Base-by-base conservation (phyloP, 768 basidiomycete species). In the Boletus rufocinnamomeus region DNA sequence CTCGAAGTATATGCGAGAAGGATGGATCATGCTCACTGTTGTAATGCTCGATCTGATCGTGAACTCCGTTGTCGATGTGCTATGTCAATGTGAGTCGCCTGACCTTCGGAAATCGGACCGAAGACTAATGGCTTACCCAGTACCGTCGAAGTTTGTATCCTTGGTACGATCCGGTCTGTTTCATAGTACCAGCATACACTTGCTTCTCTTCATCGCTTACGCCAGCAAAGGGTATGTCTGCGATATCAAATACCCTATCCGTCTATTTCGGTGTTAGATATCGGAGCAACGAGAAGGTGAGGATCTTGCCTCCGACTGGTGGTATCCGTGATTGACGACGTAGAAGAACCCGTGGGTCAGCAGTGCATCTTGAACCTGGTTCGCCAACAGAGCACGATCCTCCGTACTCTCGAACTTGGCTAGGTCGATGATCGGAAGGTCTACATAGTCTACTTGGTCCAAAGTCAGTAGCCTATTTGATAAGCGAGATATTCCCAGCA, bases 1-100 rank as follows among this genome's bases (percentile, higher is more conserved):
- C 3, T 3, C 8, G 11, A 16, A 30, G 32, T 13, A 27, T 8
- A 47, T 14, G 13, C n/a, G 17, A 30, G 25, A 4, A 19, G 14
- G 17, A 41, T 8, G 38, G 16, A 56, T 32, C 38, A 16, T 6
- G 62, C 80, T 56, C 57, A 88, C 87, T 76, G 61, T 83, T 85
- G 63, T 88, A 88, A 51, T 81, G 75, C 64, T 88, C 86, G 19
- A 87, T 63, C 61, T 87, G 84, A 64, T 89, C 87, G 19, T 71
- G 78, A 27, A 88, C 81, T 7, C 86, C 87, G 13, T 78, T 79
- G 41, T 82, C 83, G 46, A 88, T 81, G 50, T 84, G 82, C 86
- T 88, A 53, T 8, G 19, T 25, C 7, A 16, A 44, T 2, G 40
- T 49, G 28, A n/a, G 17, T 32, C 25, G n/a, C 19, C 17, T 23